A percentile compares a stretch with the other conserved stretches of the same genome.
Conservation (phyloP, 768 basidiomycete genomes). For the Rossbeevera mucosa region DNA sequence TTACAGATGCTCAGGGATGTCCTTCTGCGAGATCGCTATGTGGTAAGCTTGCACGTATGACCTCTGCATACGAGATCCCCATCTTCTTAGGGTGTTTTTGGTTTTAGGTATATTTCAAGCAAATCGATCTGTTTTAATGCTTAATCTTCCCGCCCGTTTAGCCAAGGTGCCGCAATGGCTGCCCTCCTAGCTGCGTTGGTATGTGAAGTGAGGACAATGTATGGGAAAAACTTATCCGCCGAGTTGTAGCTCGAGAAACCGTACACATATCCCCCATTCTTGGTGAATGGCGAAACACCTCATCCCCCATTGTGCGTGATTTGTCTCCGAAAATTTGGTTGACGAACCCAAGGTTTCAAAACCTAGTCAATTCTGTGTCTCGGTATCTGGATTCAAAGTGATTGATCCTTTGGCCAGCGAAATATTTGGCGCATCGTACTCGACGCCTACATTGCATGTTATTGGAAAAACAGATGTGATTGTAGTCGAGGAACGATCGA, state of each 20-base stretch:
- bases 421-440: slow-evolving; percentile 49
- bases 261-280: slow-evolving; percentile 49
- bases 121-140: not conserved
- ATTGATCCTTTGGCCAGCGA: slow-evolving; percentile 41
- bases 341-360: not conserved
- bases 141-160: slow-evolving; percentile 23
- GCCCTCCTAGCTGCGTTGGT: slow-evolving; percentile 68
- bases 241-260: slow-evolving; percentile 51
- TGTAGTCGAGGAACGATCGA: slow-evolving; percentile 65
- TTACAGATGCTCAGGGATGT: slow-evolving; percentile 51
- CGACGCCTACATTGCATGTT: slow-evolving; percentile 74
- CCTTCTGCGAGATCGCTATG: slow-evolving; percentile 55
- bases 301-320: slow-evolving; percentile 69
- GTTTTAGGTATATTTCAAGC: slow-evolving; percentile 55
- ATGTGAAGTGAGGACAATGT: slow-evolving; percentile 20
- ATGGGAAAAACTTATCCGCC: slow-evolving; percentile 1
- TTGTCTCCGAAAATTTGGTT: not conserved
- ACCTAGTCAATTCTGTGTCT: slow-evolving; percentile 63
- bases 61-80: not conserved
- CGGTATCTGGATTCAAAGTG: slow-evolving; percentile 69
- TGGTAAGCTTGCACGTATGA: slow-evolving; percentile 40
- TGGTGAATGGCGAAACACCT: slow-evolving; percentile 57
- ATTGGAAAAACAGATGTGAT: slow-evolving; percentile 75
- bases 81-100: slow-evolving; percentile 60
- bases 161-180: slow-evolving; percentile 78